Conservation (phyloP, 345 rosid genomes). For the Aquilaria malaccensis region DNA sequence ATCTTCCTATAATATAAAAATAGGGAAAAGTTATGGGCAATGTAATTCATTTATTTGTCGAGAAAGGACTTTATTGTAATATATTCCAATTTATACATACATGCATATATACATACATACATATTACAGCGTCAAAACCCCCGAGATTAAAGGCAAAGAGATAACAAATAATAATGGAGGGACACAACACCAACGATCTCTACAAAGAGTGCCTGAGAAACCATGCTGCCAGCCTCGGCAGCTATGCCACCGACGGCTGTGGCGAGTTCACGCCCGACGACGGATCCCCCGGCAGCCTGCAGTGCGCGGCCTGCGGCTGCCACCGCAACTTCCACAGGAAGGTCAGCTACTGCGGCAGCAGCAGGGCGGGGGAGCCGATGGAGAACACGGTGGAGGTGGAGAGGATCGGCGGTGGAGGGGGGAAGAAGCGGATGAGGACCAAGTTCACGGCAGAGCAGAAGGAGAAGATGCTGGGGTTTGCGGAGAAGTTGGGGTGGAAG, state of each 20-base stretch:
- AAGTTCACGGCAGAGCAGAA: conserved; percentile 63
- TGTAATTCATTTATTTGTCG: background rate
- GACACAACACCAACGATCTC: conserved; percentile 10
- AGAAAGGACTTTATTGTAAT: background rate
- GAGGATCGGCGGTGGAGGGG: conserved; percentile 13
- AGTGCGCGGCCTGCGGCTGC: conserved; percentile 88
- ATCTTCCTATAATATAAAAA: background rate
- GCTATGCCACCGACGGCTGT: conserved; percentile 83
- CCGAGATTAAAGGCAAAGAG: conserved; percentile 1
- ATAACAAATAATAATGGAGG: conserved; percentile 1
- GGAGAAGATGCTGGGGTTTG: conserved; percentile 52
- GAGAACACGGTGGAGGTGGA: conserved; percentile 6
- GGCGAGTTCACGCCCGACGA: conserved; percentile 52
- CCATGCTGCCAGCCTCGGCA: conserved; percentile 84
- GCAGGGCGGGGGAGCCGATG: conserved; percentile 9
- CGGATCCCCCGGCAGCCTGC: conserved; percentile 31
- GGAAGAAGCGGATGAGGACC: conserved; percentile 44
- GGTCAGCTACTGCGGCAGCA: conserved; percentile 17
- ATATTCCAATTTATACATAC: background rate
- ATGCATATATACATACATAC: background rate
- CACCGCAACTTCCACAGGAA: conserved; percentile 96
- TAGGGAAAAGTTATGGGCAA: background rate
- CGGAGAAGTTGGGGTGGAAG: conserved; percentile 60
- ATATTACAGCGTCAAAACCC: background rate
- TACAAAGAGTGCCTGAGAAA: conserved; percentile 83